Conservation (phyloP, 257 asterid species). For the Primulina tabacum region DNA sequence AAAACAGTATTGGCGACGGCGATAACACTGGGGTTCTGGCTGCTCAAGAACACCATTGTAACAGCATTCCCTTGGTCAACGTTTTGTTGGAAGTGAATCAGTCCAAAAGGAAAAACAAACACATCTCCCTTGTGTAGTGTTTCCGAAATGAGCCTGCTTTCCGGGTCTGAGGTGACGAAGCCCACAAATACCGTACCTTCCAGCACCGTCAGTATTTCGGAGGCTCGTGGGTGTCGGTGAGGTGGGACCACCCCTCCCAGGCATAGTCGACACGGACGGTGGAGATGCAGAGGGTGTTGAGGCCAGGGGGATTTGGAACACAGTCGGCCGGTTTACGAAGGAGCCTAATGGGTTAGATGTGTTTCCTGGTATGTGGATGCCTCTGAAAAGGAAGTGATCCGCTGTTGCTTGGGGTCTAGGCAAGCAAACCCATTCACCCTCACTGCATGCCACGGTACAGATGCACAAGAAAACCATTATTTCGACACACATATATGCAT, state of each 20-base stretch:
- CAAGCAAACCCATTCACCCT: constrained; percentile 44
- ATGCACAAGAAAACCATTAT: too few relatives aligned
- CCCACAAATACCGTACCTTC: constrained; percentile 44
- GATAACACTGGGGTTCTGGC: constrained; percentile 48
- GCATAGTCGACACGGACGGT: constrained; percentile 50
- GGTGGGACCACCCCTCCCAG: constrained; percentile 39
- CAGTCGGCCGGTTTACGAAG: constrained; percentile 40
- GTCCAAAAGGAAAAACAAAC: constrained; percentile 44
- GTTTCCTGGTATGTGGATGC: constrained; percentile 42
- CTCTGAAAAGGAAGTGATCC: constrained; percentile 42
- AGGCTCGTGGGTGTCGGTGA: constrained; percentile 47
- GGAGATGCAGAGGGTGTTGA: constrained; percentile 53
- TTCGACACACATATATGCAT: too few relatives aligned
- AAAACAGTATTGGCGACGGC: constrained; percentile 41
- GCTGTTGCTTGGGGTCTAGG: constrained; percentile 38
- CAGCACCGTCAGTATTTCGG: constrained; percentile 41
- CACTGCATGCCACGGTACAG: constrained; percentile 26
- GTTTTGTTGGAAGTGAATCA: constrained; percentile 49
- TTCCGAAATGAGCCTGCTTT: constrained; percentile 35
- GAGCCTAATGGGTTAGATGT: constrained; percentile 45
- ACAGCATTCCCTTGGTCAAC: constrained; percentile 35
- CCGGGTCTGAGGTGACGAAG: constrained; percentile 49
- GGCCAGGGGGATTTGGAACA: constrained; percentile 48
- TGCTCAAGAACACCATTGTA: constrained; percentile 41
- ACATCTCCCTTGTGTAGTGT: constrained; percentile 38